Base-by-base conservation (phyloP, 805 yeast genomes). In the Candida peoriensis region DNA sequence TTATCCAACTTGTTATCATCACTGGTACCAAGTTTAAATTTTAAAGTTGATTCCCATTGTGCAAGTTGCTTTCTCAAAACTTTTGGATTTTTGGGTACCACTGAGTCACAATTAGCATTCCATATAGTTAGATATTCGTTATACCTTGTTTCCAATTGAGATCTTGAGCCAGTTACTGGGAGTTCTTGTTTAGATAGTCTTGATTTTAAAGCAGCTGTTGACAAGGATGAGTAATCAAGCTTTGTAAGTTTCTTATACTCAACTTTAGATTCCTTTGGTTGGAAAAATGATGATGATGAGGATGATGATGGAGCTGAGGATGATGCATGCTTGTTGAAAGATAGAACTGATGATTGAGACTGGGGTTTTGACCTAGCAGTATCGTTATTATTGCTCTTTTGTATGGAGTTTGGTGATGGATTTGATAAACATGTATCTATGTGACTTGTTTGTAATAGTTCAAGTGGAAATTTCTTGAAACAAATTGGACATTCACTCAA, bases 21-120 rank as follows among this genome's bases (percentile, higher is more conserved):
- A n/a, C n/a, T 28, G 6, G 28, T 25, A 16, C 28, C 28, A 15
- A 25, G 19, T 13, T 42, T 39, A 11, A 40, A 37, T 20, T 39
- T 38, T 14, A 48, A 22, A 6, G 63, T 46, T 8, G 54, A 55
- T 49, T 87, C 96, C 94, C 94, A 83, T 47, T 76, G 75, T 16
- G 60, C 54, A 24, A 89, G 63, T 33, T 70, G 71, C 34, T 69
- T 74, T 31, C 74, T 63, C 32, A 89, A 55, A 5, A 73, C 71
- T 24, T 63, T 59, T 16, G 76, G 78, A 18, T 74, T 58, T 4
- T 72, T 73, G 0, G 95, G 96, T 20, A 64, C 67, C 23, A 72
- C 61, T 6, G 88, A 72, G 51, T 87, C 96, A 28, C 78, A 69
- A 50, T 87, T 87, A 10, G 95, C 79, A 52, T 89, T 89, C 77